Percentiles rank a stretch among this genome's conserved stretches.
These are phyloP conservation scores for Agapanthus africanus DNA, from an alignment of 106 monocot genomes.

Conservation along the genomic window DNA sequence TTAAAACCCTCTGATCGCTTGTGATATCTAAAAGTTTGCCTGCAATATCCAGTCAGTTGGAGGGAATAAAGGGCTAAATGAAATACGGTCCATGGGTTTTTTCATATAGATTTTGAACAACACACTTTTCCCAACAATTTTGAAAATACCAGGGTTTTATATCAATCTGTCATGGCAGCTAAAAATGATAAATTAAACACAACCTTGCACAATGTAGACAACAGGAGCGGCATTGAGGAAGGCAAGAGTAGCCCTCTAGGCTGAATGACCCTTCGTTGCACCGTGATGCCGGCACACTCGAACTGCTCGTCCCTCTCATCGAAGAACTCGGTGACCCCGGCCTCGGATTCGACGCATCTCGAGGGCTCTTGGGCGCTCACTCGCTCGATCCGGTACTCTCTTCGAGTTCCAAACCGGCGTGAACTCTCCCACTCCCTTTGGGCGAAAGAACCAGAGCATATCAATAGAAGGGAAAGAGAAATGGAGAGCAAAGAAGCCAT, in stretches of 20 bases:
- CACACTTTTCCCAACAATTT: too few species aligned
- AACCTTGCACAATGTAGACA: constrained; percentile 29
- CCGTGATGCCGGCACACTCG: constrained; percentile 26
- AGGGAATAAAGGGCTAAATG: too few species aligned
- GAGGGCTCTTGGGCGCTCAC: constrained; percentile 18
- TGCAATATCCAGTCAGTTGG: too few species aligned
- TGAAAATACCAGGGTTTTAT: too few species aligned
- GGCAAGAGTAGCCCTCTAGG: constrained; percentile 22
- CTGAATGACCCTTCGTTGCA: constrained; percentile 3
- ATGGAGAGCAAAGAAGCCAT: too few species aligned
- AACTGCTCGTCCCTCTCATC: constrained; percentile 24
- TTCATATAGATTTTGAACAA: too few species aligned
- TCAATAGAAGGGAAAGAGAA: constrained; percentile 13
- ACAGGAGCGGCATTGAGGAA: constrained; percentile 21
- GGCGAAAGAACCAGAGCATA: constrained; percentile 4
- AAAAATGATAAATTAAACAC: too few species aligned
- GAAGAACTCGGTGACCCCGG: constrained; percentile 32
- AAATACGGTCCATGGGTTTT: too few species aligned
- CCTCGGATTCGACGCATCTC: constrained; percentile 27
- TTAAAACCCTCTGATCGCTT: too few species aligned
- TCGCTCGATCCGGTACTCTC: constrained; percentile 22
- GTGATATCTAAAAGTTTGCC: too few species aligned
- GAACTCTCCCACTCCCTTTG: constrained; percentile 17
- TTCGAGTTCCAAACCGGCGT: too few species aligned
- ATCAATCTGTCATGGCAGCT: too few species aligned